Base-by-base conservation (phyloP, 2,329 filamentous ascomycete genomes). In the Pseudogymnoascus pannorum region DNA sequence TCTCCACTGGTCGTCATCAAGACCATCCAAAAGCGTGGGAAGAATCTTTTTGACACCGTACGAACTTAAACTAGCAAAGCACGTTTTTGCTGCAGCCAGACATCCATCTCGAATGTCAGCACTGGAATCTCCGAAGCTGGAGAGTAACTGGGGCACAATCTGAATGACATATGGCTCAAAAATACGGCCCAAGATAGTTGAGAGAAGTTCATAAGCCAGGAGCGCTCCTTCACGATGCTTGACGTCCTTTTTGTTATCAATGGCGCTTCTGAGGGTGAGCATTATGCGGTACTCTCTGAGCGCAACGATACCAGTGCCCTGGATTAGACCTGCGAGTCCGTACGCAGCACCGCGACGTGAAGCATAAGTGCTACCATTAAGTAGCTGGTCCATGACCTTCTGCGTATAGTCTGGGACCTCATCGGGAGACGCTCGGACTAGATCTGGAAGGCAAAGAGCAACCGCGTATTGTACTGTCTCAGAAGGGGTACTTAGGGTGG, bases 131-230 rank as follows among this genome's bases (percentile, higher is more conserved):
- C 94, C 92, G 69, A 99, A 99, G 22, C 91, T 91, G 38, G 83
- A 85, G 11, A 99, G 83, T 20, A 99, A 79, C 70, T 97, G 91
- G 18, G 93, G 93, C 24, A 99, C 91, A 58, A 97, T 89, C 72
- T 96, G 90, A 63, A 99, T 94, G 64, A 97, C 89, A 68, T 99
- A 99, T 6, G 94, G 94, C 75, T 99, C 94, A 71, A 97, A 99
- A 1, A 93, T 79, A 14, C 89, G 87, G 12, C 91, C 92, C 22
- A 99, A 85, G 61, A 97, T 85, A 5, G 87, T 85, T 0, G 94
- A 91, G 14, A 99, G 77, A 2, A 99, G 83, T 74, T 99, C 95
- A 71, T 94, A 97, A 0, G 91, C 92, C 61, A 99, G 78, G 67
- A 96, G 84, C 8, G 91, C 88, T 33, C 92, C 92, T 75, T 97